Percentiles rank a stretch among this genome's conserved stretches.
Conservation (phyloP, 2,329 filamentous ascomycete species). For the Stagonosporopsis vannaccii region DNA sequence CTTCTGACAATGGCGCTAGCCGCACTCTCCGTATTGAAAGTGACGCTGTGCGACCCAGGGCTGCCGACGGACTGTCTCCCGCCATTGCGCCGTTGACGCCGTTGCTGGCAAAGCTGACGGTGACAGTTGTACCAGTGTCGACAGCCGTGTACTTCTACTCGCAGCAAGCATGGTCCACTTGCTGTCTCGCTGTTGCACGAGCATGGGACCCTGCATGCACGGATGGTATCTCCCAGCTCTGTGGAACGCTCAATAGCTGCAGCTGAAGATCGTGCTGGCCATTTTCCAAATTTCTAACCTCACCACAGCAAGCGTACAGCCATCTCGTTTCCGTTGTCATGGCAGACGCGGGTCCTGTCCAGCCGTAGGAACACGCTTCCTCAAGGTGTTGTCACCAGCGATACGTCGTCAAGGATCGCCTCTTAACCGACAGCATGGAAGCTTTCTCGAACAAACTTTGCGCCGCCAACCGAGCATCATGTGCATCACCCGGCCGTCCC, state of each 20-base stretch:
- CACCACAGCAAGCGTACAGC: neutral
- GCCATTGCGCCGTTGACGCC: conserved; percentile 30
- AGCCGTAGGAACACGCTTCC: neutral
- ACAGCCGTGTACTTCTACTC: neutral
- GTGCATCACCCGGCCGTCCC: conserved; percentile 29
- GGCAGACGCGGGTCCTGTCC: too few relatives aligned
- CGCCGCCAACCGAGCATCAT: conserved; percentile 33
- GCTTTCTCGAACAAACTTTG: conserved; percentile 29
- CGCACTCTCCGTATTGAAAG: conserved; percentile 27
- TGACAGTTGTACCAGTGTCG: conserved; percentile 24
- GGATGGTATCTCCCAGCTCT: conserved; percentile 25
- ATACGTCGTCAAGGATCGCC: conserved; percentile 28
- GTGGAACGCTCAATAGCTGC: conserved; percentile 15
- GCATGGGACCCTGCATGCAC: conserved; percentile 25
- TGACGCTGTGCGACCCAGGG: conserved; percentile 23
- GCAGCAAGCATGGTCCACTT: neutral
- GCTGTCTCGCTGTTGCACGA: conserved; percentile 22
- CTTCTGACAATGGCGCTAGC: conserved; percentile 14
- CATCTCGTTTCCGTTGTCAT: neutral
- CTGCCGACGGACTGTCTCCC: conserved; percentile 33
- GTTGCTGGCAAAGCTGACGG: conserved; percentile 29
- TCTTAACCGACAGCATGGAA: conserved; percentile 28
- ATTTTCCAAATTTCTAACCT: neutral
- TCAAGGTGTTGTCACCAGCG: neutral
- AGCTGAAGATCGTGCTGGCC: conserved; percentile 1